These are phyloP conservation scores for Apocynum venetum DNA, from an alignment of 257 asterid species.

Conservation along the genomic window DNA sequence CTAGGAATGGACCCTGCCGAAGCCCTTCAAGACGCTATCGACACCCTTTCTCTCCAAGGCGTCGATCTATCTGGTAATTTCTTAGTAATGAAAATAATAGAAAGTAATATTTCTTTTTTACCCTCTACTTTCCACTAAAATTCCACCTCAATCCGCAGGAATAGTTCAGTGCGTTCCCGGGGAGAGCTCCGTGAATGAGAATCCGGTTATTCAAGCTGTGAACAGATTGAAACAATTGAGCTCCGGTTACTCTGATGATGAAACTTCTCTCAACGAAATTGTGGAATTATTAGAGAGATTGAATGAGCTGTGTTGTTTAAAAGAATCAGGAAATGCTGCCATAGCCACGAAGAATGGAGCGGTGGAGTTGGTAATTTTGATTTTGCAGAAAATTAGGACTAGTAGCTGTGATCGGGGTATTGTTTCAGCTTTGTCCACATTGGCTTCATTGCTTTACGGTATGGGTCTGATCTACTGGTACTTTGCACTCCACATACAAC, in stretches of 20 bases:
- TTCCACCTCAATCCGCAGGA: slow-evolving; percentile 36
- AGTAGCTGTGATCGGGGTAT: slow-evolving; percentile 42
- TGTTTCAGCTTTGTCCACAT: slow-evolving; percentile 49
- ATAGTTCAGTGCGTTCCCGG: slow-evolving; percentile 78
- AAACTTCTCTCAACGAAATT: slow-evolving; percentile 19
- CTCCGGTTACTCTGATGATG: slow-evolving; percentile 19
- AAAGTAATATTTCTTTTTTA: neutral
- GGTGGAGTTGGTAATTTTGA: slow-evolving; percentile 47
- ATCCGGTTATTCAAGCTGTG: slow-evolving; percentile 70
- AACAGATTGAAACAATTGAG: slow-evolving; percentile 40
- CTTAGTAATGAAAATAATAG: neutral
- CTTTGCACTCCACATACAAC: neutral
- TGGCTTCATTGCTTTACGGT: slow-evolving; percentile 82
- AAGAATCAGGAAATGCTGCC: slow-evolving; percentile 63
- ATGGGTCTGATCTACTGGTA: slow-evolving; percentile 11
- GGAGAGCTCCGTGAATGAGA: slow-evolving; percentile 38
- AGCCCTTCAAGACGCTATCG: slow-evolving; percentile 83
- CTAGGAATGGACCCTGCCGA: slow-evolving; percentile 88
- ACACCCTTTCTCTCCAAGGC: slow-evolving; percentile 88
- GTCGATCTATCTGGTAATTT: slow-evolving; percentile 76
- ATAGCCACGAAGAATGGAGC: slow-evolving; percentile 76
- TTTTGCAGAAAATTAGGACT: slow-evolving; percentile 40
- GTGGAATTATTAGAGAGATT: slow-evolving; percentile 45
- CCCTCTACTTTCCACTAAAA: neutral
- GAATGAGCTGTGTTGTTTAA: slow-evolving; percentile 38